A percentile compares a stretch with the other conserved stretches of the same genome.
phyloP scores from a whole-genome alignment of 371 early-diverging fungal species.

The Capillidium rhysosporum region DNA sequence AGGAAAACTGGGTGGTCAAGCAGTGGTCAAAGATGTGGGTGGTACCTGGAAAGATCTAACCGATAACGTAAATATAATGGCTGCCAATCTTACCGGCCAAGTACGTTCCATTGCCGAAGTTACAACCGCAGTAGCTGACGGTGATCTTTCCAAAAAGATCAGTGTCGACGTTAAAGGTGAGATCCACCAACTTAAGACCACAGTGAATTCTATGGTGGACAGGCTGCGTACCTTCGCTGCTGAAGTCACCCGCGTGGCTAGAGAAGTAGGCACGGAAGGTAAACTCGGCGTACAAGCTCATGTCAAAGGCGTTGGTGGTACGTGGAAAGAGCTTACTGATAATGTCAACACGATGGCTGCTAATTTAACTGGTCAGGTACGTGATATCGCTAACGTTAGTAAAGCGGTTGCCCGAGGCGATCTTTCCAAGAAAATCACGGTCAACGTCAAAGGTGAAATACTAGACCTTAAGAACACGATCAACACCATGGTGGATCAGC shows the following conservation, averaged over 20 bases:
- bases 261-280: conserved; percentile 41
- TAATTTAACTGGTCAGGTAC: conserved; percentile 27
- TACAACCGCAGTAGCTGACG: conserved; percentile 31
- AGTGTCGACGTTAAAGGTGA: conserved; percentile 25
- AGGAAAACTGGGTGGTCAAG: conserved; percentile 32
- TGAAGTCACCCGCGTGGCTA: conserved; percentile 38
- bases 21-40: conserved; percentile 31
- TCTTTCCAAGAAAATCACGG: conserved; percentile 23
- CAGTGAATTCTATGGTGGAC: conserved; percentile 38
- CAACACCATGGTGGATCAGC: conserved; percentile 29
- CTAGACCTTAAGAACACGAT: conserved; percentile 20
- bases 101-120: conserved; percentile 40
- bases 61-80: conserved; percentile 42
- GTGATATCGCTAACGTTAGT: conserved; percentile 23
- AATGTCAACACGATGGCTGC: conserved; percentile 23
- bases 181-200: conserved; percentile 24
- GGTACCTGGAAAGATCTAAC: conserved; percentile 56
- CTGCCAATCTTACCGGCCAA: conserved; percentile 34
- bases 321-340: conserved; percentile 25
- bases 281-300: conserved; percentile 31
- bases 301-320: conserved; percentile 17
- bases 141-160: conserved; percentile 32
- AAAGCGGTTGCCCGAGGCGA: conserved; percentile 27
- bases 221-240: conserved; percentile 29
- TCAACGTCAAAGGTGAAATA: conserved; percentile 19